These are phyloP conservation scores for Lasiodiplodia theobromae DNA, from an alignment of 2,329 filamentous ascomycete species.

Conservation along the genomic window DNA sequence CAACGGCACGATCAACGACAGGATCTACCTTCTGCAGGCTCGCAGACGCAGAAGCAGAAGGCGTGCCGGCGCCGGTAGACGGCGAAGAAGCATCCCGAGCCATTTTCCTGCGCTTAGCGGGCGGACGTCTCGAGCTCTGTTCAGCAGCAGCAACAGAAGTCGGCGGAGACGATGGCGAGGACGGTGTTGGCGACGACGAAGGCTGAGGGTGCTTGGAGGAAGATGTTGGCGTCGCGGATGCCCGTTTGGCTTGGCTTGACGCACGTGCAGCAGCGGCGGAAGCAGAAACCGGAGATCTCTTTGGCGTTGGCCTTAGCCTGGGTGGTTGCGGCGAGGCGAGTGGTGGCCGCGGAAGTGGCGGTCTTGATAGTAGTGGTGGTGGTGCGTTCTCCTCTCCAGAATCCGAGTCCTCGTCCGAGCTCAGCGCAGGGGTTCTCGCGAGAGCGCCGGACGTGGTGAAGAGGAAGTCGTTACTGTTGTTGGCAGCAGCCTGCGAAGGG, in stretches of 20 bases:
- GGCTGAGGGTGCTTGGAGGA: neutral
- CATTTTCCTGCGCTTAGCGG: slow-evolving; percentile 11
- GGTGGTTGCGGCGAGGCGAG: neutral
- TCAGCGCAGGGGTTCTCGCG: neutral
- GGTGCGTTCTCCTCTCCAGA: neutral
- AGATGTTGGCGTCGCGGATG: neutral
- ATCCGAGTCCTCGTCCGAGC: neutral
- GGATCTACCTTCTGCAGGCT: neutral
- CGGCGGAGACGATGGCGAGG: neutral
- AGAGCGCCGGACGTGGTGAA: neutral
- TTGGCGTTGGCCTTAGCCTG: neutral
- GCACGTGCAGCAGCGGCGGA: neutral
- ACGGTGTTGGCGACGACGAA: neutral
- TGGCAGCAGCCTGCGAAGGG: neutral
- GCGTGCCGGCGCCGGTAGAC: neutral
- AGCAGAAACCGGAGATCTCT: neutral
- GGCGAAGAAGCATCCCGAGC: neutral
- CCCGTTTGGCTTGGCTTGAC: neutral
- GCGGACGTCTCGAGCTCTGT: neutral
- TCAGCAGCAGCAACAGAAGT: neutral
- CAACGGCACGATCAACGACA: neutral
- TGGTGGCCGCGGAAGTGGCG: neutral
- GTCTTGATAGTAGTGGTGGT: neutral
- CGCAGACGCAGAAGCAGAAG: neutral
- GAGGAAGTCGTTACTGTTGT: neutral